Evolutionary conservation across 129 eudicot genomes (phyloP).

Genomic region (Helianthus annuus): DNA sequence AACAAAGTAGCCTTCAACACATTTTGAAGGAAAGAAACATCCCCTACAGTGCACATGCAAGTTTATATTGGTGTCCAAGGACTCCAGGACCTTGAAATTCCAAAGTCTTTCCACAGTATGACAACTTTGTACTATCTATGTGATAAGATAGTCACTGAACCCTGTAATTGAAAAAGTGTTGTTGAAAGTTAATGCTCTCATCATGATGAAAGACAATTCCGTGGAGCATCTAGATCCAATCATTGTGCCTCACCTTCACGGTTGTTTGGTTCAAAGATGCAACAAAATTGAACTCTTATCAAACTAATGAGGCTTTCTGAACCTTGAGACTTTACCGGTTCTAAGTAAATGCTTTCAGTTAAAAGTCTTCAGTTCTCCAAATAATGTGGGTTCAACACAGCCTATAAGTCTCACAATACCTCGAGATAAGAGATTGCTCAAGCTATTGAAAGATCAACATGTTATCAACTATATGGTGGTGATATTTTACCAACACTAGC

Average conservation of each 20-base stretch:
- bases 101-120: neutral
- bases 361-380: slow-evolving; percentile 3
- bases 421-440: slow-evolving; percentile 7
- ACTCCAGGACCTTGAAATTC: neutral
- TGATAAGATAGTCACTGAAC: neutral
- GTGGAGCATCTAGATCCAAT: neutral
- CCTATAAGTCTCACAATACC: neutral
- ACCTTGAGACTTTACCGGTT: neutral
- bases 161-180: neutral
- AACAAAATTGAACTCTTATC: neutral
- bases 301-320: neutral
- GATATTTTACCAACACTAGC: neutral
- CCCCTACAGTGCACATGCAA: neutral
- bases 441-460: slow-evolving; percentile 13
- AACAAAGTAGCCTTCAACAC: slow-evolving; percentile 7
- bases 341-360: neutral
- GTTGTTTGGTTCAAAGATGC: neutral
- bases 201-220: neutral
- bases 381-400: neutral
- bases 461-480: slow-evolving; percentile 7
- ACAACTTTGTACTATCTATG: neutral
- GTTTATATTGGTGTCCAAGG: slow-evolving; percentile 2
- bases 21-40: neutral
- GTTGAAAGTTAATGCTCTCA: neutral
- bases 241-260: neutral